Conservation (phyloP, 306 rosid genomes). For the Oxytropis ochrocephala region DNA sequence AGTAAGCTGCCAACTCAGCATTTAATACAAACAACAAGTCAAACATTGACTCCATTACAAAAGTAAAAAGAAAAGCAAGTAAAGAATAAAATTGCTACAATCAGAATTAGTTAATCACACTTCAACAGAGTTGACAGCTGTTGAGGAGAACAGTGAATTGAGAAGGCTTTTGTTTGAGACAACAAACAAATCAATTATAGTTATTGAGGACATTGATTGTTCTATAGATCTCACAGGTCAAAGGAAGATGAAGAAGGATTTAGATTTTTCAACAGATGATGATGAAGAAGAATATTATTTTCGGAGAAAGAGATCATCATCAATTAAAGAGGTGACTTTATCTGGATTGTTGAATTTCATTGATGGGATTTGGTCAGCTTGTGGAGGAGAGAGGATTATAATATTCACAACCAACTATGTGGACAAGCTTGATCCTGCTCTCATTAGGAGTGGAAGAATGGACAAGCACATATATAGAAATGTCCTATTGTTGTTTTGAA, state of each 20-base stretch:
- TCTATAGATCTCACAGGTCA: slow-evolving; percentile 57
- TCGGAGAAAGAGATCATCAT: too few species aligned
- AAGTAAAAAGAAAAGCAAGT: too few species aligned
- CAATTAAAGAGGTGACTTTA: slow-evolving; percentile 11
- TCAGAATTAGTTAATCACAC: too few species aligned
- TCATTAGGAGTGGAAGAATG: slow-evolving; percentile 58
- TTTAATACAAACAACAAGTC: too few species aligned
- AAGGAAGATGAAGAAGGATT: slow-evolving; percentile 29
- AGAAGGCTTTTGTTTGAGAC: slow-evolving; percentile 35
- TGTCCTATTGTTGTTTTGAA: slow-evolving; percentile 51
- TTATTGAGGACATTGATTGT: slow-evolving; percentile 61
- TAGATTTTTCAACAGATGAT: neutral
- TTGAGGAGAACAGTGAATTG: slow-evolving; percentile 43
- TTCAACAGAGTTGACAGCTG: slow-evolving; percentile 43
- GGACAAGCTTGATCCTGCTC: slow-evolving; percentile 61
- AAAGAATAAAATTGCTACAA: too few species aligned
- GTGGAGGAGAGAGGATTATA: slow-evolving; percentile 54
- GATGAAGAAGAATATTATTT: neutral
- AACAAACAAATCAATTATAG: slow-evolving; percentile 30
- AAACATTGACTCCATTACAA: too few species aligned
- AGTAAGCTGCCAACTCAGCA: too few species aligned
- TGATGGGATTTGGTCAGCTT: slow-evolving; percentile 74
- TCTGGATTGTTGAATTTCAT: slow-evolving; percentile 56
- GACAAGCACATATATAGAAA: slow-evolving; percentile 57
- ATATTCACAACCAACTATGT: slow-evolving; percentile 56